phyloP scores from a whole-genome alignment of 306 rosid genomes.

The Vigna angularis region DNA sequence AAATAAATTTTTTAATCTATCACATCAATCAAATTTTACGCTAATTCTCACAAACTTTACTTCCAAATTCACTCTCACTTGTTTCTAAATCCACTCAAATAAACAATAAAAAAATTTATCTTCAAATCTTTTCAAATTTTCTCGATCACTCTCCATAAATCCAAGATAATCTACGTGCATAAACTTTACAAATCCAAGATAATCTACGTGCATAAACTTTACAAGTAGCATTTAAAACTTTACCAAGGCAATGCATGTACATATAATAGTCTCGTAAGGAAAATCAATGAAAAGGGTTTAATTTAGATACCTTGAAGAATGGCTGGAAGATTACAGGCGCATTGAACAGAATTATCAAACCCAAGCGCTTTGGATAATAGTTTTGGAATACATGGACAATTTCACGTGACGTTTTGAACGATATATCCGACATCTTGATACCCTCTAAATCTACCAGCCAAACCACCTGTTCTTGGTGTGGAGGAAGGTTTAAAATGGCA shows the following conservation, averaged over 20 bases:
- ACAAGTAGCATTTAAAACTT: background rate
- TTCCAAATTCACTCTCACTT: rapidly evolving
- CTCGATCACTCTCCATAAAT: too few species aligned
- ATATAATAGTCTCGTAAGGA: too few species aligned
- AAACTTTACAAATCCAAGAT: background rate
- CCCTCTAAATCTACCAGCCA: constrained; percentile 92
- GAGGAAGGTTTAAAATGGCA: constrained; percentile 73
- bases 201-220: background rate
- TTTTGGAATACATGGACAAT: constrained; percentile 71
- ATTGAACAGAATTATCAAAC: constrained; percentile 76
- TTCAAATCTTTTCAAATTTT: too few species aligned
- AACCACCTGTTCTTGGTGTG: constrained; percentile 74
- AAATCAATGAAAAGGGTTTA: background rate
- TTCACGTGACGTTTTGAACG: constrained; percentile 75
- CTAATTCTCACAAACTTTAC: too few species aligned
- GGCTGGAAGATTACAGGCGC: constrained; percentile 85
- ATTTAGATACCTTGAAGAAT: constrained; percentile 67
- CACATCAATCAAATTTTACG: rapidly evolving
- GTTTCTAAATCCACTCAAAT: too few species aligned
- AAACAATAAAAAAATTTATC: too few species aligned
- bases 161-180: too few species aligned
- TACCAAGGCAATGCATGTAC: background rate
- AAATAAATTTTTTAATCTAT: too few species aligned
- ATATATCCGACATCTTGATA: constrained; percentile 69
- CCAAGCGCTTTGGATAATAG: constrained; percentile 83